Evolutionary conservation across 768 basidiomycete genomes (phyloP), one percentile per base, ranked within the genome.

Genomic region (Lentinula sp.): DNA sequence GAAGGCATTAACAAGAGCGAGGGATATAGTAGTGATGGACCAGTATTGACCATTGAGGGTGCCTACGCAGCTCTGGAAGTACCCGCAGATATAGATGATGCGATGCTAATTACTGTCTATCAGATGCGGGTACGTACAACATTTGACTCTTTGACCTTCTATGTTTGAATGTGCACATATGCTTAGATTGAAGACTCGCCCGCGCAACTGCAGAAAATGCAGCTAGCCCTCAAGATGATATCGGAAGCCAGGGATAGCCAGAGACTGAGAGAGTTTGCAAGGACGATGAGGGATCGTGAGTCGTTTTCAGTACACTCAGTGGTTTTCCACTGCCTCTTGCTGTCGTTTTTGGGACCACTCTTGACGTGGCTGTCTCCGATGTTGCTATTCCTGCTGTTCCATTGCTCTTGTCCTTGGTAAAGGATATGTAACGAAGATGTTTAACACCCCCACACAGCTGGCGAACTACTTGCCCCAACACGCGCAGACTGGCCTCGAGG

Each of bases 401-500:
- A 9, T 41, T 33, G 3, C 1, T 39, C 1, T 39, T 9, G 3
- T 13, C 10, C n/a, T 37, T 35, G 32, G 15, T 12, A 10, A 15
- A 12, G 18, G 5, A 15, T 51, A 9, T 23, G 4, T 51, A 28
- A 28, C 28, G 28, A 28, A 28, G 1, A 28, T 28, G 28, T 6
- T 9, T 51, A 49, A 59, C n/a, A 18, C 4, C 18, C 6, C 18
- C 51, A 6, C 16, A 52, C 63, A 93, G 88, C 88, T 61, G 92
- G 89, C 20, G 90, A 88, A 51, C 72, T 82, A n/a, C 67, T 76
- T 23, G 70, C 74, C 6, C 76, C 79, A 39, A 83, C 75, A 2
- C 80, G 81, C 49, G 79, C 78, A 3, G 91, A 93, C 63, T 79
- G 90, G 68, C 93, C 93, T 32, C 83, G 93, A 60, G 94, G 93